Evolutionary conservation across 1,139 yeast species (phyloP).

Genomic region (Komagataea norvegica): DNA sequence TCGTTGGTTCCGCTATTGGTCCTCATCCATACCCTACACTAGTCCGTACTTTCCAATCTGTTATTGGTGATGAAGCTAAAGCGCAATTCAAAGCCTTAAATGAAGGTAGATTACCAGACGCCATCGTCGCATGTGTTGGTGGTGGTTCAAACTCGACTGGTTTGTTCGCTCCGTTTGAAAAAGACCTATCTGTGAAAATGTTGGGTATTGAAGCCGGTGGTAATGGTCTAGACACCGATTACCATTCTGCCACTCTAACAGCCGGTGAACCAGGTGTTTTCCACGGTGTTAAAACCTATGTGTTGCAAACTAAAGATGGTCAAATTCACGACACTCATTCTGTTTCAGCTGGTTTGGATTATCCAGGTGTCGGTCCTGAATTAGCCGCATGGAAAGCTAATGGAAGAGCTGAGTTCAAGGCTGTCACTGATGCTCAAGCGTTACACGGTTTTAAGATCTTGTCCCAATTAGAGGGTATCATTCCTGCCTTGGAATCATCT

Average conservation of each 20-base stretch:
- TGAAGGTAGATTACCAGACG: conserved; percentile 82
- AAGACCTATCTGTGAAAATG: conserved; percentile 69
- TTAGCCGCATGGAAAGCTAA: conserved; percentile 91
- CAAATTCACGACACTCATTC: conserved; percentile 98
- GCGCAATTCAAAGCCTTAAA: conserved; percentile 79
- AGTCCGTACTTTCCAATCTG: conserved; percentile 97
- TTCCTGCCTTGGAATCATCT: conserved; percentile 96
- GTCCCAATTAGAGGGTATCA: conserved; percentile 94
- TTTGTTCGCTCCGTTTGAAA: conserved; percentile 88
- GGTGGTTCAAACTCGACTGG: conserved; percentile 99
- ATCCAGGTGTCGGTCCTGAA: conserved; percentile 99
- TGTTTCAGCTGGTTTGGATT: conserved; percentile 96
- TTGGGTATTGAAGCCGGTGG: conserved; percentile 99
- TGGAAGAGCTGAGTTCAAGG: conserved; percentile 86
- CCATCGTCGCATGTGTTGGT: conserved; percentile 97
- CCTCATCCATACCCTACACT: conserved; percentile 98
- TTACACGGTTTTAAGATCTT: conserved; percentile 81
- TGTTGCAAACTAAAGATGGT: conserved; percentile 86
- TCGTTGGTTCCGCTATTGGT: conserved; percentile 97
- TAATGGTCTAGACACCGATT: conserved; percentile 82
- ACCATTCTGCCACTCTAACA: conserved; percentile 90
- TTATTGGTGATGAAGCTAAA: conserved; percentile 92
- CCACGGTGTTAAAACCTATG: conserved; percentile 95
- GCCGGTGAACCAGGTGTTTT: conserved; percentile 95
- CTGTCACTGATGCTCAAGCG: conserved; percentile 94